Evolutionary conservation across 352 stramenopile genomes (phyloP).

Genomic region (Salisapilia sapeloensis): DNA sequence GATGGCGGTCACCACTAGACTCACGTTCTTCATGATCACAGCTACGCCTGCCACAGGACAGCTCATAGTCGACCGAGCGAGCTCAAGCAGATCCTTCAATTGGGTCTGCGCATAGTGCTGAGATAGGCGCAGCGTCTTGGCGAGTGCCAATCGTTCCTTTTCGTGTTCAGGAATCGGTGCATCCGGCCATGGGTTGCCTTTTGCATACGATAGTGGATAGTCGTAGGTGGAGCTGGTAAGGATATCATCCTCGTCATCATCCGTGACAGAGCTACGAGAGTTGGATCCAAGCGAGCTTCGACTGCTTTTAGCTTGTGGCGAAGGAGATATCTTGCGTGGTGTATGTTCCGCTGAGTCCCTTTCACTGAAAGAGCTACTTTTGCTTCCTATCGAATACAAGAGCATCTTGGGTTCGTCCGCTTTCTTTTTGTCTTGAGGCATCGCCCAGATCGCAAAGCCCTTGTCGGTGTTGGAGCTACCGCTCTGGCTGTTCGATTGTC

Average conservation of each 20-base stretch:
- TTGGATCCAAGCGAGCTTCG: neutral
- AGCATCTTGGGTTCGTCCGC: slow-evolving; percentile 4
- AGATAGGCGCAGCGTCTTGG: slow-evolving; percentile 54
- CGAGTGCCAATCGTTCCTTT: slow-evolving; percentile 27
- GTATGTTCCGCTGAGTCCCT: slow-evolving; percentile 3
- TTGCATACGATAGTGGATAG: slow-evolving; percentile 55
- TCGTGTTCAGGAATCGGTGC: slow-evolving; percentile 36
- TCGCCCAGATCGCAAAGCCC: too few species aligned
- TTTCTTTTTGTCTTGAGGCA: slow-evolving; percentile 1
- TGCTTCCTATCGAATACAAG: too few species aligned
- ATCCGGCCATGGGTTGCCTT: slow-evolving; percentile 64
- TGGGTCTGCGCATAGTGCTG: slow-evolving; percentile 58
- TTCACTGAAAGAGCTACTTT: too few species aligned
- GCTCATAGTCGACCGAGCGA: slow-evolving; percentile 45
- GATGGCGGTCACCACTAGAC: slow-evolving; percentile 58
- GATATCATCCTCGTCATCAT: slow-evolving; percentile 39
- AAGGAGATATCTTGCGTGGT: slow-evolving; percentile 2
- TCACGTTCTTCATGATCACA: slow-evolving; percentile 51
- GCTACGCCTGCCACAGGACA: slow-evolving; percentile 54
- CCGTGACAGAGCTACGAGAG: neutral
- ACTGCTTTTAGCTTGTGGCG: slow-evolving; percentile 3
- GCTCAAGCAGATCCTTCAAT: slow-evolving; percentile 51
- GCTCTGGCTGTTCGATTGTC: too few species aligned
- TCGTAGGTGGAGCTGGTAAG: slow-evolving; percentile 28
- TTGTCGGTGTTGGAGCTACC: too few species aligned